Conservation (phyloP, 352 stramenopile genomes). For the Pythium inflatum region DNA sequence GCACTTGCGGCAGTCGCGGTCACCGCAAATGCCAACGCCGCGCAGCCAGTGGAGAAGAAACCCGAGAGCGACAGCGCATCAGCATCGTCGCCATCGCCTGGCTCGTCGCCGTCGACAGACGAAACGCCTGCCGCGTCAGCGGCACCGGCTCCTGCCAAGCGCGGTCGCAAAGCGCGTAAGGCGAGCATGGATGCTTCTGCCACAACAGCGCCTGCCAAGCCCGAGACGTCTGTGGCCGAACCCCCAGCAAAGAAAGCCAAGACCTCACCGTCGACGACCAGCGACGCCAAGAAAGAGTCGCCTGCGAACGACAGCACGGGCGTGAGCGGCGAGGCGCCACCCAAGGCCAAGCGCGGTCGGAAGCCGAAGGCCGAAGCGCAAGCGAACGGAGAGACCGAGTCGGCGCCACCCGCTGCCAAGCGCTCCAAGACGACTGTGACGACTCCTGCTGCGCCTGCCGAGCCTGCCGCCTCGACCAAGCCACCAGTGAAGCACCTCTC, state of each 20-base stretch:
- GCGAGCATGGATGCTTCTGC: slow-evolving; percentile 13
- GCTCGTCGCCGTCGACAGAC: not conserved
- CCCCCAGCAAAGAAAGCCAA: slow-evolving; percentile 38
- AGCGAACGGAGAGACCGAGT: slow-evolving; percentile 30
- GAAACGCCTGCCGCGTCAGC: no score
- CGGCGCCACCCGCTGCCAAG: slow-evolving; percentile 41
- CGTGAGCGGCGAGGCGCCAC: slow-evolving; percentile 1
- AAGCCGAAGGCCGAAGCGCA: slow-evolving; percentile 17
- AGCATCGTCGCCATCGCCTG: no score
- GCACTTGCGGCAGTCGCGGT: not conserved
- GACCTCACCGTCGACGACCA: slow-evolving; percentile 5
- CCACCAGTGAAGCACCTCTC: slow-evolving; percentile 4
- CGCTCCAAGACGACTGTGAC: slow-evolving; percentile 38
- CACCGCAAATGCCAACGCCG: not conserved
- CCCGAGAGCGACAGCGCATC: slow-evolving; percentile 22
- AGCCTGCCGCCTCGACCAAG: no score
- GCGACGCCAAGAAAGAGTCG: slow-evolving; percentile 12
- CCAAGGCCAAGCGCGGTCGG: slow-evolving; percentile 23
- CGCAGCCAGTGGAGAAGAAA: slow-evolving; percentile 25
- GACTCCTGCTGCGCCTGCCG: not conserved
- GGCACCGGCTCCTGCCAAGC: slow-evolving; percentile 13
- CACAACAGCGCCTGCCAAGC: slow-evolving; percentile 10
- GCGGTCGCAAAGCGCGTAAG: slow-evolving; percentile 24
- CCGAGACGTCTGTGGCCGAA: slow-evolving; percentile 19
- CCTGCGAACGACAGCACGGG: not conserved